These are phyloP conservation scores for Colletotrichum neosansevieriae DNA, from an alignment of 2,329 filamentous ascomycete species.

Conservation along the genomic window DNA sequence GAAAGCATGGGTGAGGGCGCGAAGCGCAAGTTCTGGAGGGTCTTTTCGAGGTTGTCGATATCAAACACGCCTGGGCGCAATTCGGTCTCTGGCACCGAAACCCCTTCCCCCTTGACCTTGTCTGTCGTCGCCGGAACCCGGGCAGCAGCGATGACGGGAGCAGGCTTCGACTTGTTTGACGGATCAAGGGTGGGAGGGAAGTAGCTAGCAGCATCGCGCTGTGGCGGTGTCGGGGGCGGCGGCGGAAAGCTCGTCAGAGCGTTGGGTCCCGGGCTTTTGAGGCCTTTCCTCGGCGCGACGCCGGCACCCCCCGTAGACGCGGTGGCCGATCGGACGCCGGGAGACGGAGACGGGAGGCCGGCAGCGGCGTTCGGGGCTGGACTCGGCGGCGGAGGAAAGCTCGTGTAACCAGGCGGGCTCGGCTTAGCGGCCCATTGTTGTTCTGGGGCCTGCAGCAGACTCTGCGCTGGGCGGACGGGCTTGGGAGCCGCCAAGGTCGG, in stretches of 20 bases:
- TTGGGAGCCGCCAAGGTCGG: conserved; percentile 32
- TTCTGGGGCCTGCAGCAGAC: conserved; percentile 12
- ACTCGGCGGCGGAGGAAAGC: conserved; percentile 33
- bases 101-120: not conserved
- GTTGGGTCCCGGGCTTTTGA: conserved; percentile 29
- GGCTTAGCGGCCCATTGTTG: conserved; percentile 22
- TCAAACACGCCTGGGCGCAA: conserved; percentile 21
- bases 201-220: not conserved
- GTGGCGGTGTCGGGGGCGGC: conserved; percentile 27
- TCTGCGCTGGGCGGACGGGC: conserved; percentile 24
- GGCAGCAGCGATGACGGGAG: not conserved
- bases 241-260: conserved; percentile 37
- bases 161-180: not conserved
- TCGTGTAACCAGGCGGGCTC: conserved; percentile 28
- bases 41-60: conserved; percentile 36
- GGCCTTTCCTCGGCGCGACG: not conserved
- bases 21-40: conserved; percentile 35
- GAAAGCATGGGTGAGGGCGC: conserved; percentile 38
- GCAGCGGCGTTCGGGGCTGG: conserved; percentile 20
- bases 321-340: not conserved
- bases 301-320: not conserved
- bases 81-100: not conserved
- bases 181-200: not conserved
- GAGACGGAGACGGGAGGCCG: not conserved
- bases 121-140: conserved; percentile 1